Evolutionary conservation across 2,329 filamentous ascomycete genomes (phyloP), one percentile per base, ranked within the genome.

Genomic region (Ophiostoma sp.): DNA sequence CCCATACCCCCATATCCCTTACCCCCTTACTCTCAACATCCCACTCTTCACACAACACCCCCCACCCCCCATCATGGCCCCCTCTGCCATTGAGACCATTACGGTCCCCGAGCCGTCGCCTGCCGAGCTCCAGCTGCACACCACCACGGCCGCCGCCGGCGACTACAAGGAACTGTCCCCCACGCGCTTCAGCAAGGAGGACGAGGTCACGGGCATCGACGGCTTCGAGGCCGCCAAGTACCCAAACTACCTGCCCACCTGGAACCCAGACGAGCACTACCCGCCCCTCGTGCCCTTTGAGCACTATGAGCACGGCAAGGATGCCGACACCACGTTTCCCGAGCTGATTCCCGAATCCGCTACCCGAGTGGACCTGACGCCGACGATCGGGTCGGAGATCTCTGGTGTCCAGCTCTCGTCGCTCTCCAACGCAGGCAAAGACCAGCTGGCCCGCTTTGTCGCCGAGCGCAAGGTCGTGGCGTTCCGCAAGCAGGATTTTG

Each of bases 381-480:
- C 90, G 5, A 88, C 87, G 69, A 92, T 91, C 74, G 91, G 91
- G 71, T 88, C 88, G 61, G 90, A 92, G 79, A 84, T 93, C 39
- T 83, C 82, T n/a, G 91, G 91, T 31, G 84, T 93, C 39, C 91
- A 93, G 80, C 82, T 93, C 66, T 90, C 87, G 83, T 84, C 87
- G 78, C 84, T 93, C 28, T 87, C 82, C 69, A 81, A 87, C 48
- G 87, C 88, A 50, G 90, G 88, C 74, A 92, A 92, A 79, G 89
- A 93, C 78, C 89, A 93, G 79, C 83, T 93, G 22, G 91, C 91
- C 0, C 85, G 90, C 5, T 88, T 92, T 71, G 89, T 93, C 22
- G 88, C 91, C 12, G 85, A 92, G 81, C 88, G 90, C 78, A 92
- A 91, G 78, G 90, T 93, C 15, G 90, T 92, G 22, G 87, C 89